Percentiles rank a stretch among this genome's conserved stretches.
Evolutionary conservation across 1,139 yeast species (phyloP).

Genomic region (Diutina sp.): DNA sequence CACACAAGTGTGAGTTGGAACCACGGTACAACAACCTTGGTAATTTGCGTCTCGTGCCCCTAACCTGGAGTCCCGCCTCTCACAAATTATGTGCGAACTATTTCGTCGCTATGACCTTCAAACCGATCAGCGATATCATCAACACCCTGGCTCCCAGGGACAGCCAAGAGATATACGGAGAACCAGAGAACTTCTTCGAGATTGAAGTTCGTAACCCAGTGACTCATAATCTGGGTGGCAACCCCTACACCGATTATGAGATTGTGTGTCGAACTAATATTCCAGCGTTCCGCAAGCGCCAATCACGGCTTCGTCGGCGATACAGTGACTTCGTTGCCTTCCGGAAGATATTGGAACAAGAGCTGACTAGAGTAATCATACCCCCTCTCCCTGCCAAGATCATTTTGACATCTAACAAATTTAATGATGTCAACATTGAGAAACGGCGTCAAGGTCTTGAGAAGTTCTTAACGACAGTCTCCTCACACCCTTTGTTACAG

Average conservation of each 20-base stretch:
- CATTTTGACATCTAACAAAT: conserved; percentile 54
- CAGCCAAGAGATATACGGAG: conserved; percentile 80
- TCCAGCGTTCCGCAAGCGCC: conserved; percentile 67
- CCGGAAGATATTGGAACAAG: conserved; percentile 61
- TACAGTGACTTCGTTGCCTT: conserved; percentile 85
- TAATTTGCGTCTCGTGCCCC: not conserved
- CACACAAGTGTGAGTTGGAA: too few species aligned
- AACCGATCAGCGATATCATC: conserved; percentile 33
- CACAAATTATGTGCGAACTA: not conserved
- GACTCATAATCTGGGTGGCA: conserved; percentile 51
- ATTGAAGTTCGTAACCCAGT: conserved; percentile 72
- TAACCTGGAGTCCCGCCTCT: not conserved
- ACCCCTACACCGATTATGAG: conserved; percentile 84
- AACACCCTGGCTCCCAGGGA: conserved; percentile 27
- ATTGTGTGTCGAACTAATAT: conserved; percentile 76
- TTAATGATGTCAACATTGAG: conserved; percentile 76
- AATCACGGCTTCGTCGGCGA: conserved; percentile 66
- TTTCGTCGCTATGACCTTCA: conserved; percentile 29
- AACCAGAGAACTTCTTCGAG: conserved; percentile 89
- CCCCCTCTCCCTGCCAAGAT: conserved; percentile 85
- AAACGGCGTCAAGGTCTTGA: conserved; percentile 77
- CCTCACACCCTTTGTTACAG: conserved; percentile 89
- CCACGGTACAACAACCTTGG: too few species aligned
- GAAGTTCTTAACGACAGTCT: conserved; percentile 64
- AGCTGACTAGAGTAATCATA: conserved; percentile 63